Conservation (phyloP, 228 moss, liverwort and hornwort species). For the Sphagnum fallax region DNA sequence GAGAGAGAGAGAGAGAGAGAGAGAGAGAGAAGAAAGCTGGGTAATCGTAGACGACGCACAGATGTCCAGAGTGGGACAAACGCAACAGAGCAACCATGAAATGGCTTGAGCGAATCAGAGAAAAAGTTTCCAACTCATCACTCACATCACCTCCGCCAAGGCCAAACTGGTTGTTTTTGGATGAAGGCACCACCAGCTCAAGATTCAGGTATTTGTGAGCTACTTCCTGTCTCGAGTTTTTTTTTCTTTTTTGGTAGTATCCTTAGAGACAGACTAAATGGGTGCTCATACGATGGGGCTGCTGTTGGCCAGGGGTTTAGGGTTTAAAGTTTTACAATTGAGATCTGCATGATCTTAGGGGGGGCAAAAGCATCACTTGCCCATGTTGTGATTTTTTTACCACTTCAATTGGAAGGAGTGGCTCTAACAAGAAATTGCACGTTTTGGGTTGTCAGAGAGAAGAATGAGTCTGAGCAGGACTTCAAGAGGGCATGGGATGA, state of each 20-base stretch:
- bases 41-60: constrained; percentile 69
- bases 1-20: too few relatives aligned
- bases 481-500: too few relatives aligned
- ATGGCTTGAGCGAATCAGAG: constrained; percentile 99
- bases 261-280: too few relatives aligned
- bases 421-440: too few relatives aligned
- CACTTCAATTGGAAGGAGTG: too few relatives aligned
- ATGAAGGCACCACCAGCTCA: constrained; percentile 60
- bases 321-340: background rate
- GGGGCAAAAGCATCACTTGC: too few relatives aligned
- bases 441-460: too few relatives aligned
- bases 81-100: constrained; percentile 80
- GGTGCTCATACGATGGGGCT: background rate
- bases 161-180: constrained; percentile 28
- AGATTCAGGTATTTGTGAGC: constrained; percentile 26
- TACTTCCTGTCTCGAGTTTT: background rate
- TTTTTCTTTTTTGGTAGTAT: background rate
- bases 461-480: too few relatives aligned
- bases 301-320: constrained; percentile 1
- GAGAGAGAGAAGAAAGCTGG: constrained; percentile 15
- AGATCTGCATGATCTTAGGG: too few relatives aligned
- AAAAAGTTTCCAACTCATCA: constrained; percentile 69
- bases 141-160: constrained; percentile 61
- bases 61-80: constrained; percentile 72
- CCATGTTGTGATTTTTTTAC: too few relatives aligned